Base-by-base conservation (phyloP, 2,329 filamentous ascomycete genomes). In the Phyllosticta paracitricarpa region DNA sequence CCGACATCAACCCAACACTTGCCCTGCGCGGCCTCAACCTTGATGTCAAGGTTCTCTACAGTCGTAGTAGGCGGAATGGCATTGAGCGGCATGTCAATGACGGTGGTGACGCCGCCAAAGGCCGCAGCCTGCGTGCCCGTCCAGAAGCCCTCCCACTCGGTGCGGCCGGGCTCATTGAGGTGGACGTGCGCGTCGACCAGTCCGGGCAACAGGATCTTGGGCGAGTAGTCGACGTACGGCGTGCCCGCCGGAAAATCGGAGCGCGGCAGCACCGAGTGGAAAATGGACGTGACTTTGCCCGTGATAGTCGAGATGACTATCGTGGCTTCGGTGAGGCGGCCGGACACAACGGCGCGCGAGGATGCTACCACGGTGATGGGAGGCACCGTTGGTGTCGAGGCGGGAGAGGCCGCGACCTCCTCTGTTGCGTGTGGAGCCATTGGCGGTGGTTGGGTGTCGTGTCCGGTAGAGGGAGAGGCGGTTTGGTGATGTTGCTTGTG, bases 1-100 rank as follows among this genome's bases (percentile, higher is more conserved):
- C 91, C 94, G n/a, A 97, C 92, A 69, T 97, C 94, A 26, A 97
- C 91, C 93, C 93, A 99, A 76, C 93, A 96, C 76, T 97, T 88
- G 35, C 89, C 91, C 64, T 83, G 76, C 51, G 91, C 91, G 25
- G 94, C 94, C 28, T 84, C 82, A 55, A 96, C 80, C 80, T 99
- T 99, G 78, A 91, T 89, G 64, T 88, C 81, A 66, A 99, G 82
- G 6, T 89, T 90, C 19, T 81, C 79, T 2, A 97, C 81, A 0
- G 93, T 97, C 9, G 93, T 97, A 0, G 94, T 99, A 0, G 94
- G 94, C 40, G 94, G 94, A 51, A 99, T 96, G 56, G 93, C 91
- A 76, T 99, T 99, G 64, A 97, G 76, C 35, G 94, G 94, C 94
- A 99, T 99, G 75, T 97, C 94, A 69, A 99, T 80, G 9, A 99